These are phyloP conservation scores for Aspergillus nomiae DNA, from an alignment of 2,329 filamentous ascomycete genomes.

Conservation along the genomic window DNA sequence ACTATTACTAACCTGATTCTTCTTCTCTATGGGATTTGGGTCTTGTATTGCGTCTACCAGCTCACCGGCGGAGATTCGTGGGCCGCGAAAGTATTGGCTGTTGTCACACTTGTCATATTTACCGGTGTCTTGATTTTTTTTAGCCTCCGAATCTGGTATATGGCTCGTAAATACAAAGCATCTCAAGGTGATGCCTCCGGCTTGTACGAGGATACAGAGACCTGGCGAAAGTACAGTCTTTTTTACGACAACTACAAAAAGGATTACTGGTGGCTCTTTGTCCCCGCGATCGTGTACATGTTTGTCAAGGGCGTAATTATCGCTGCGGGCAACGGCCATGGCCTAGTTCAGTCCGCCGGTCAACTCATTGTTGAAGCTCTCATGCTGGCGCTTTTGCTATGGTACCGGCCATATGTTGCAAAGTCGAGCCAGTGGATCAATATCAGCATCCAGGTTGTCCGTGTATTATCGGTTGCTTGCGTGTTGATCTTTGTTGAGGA, in stretches of 20 bases:
- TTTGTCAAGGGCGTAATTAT: slow-evolving; percentile 86
- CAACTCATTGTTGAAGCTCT: slow-evolving; percentile 80
- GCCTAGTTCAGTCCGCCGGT: slow-evolving; percentile 75
- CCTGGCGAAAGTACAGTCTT: slow-evolving; percentile 93
- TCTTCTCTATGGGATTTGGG: slow-evolving; percentile 92
- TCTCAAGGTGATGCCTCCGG: slow-evolving; percentile 70
- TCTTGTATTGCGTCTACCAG: slow-evolving; percentile 93
- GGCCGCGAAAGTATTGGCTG: slow-evolving; percentile 84
- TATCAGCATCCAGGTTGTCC: slow-evolving; percentile 84
- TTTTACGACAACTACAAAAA: slow-evolving; percentile 97
- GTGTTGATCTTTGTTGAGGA: slow-evolving; percentile 93
- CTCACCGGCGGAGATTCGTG: slow-evolving; percentile 93
- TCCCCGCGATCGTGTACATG: slow-evolving; percentile 86
- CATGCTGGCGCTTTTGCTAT: slow-evolving; percentile 78
- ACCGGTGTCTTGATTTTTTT: slow-evolving; percentile 82
- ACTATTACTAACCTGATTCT: slow-evolving; percentile 89
- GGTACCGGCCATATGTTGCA: slow-evolving; percentile 82
- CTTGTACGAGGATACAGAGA: slow-evolving; percentile 85
- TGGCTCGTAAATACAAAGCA: slow-evolving; percentile 73
- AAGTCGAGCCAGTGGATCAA: slow-evolving; percentile 91
- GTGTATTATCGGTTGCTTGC: slow-evolving; percentile 83
- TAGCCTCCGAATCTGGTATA: slow-evolving; percentile 76
- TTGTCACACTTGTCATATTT: slow-evolving; percentile 76
- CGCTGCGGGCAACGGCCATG: slow-evolving; percentile 81
- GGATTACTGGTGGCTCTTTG: slow-evolving; percentile 95